Percentiles rank a stretch among this genome's conserved stretches.
phyloP scores from a whole-genome alignment of 768 basidiomycete species.

The Tylopilus felleus region DNA sequence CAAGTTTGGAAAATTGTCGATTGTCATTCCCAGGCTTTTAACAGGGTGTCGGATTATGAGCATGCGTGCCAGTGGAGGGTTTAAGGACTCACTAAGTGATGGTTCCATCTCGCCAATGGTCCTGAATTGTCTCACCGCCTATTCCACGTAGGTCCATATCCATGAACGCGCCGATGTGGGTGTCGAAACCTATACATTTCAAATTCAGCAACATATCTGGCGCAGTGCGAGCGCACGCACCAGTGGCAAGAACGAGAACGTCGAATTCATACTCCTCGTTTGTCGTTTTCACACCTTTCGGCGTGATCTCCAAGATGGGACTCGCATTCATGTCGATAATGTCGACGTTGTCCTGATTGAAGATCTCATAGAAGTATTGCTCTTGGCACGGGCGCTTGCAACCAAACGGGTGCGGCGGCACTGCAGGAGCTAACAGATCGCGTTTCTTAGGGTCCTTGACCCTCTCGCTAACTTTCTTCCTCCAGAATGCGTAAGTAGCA shows the following conservation, averaged over 20 bases:
- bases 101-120: slow-evolving; percentile 14
- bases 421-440: not conserved
- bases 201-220: not conserved
- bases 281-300: slow-evolving; percentile 7
- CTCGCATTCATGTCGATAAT: slow-evolving; percentile 7
- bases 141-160: slow-evolving; percentile 11
- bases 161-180: not conserved
- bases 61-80: not conserved
- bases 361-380: not conserved
- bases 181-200: slow-evolving; percentile 2
- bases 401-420: not conserved
- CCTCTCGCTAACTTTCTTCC: slow-evolving; percentile 3
- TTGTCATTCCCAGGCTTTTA: slow-evolving; percentile 10
- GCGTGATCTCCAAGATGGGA: slow-evolving; percentile 9
- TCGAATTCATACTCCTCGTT: slow-evolving; percentile 9
- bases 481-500: slow-evolving; percentile 11
- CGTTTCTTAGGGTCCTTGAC: not conserved
- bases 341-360: slow-evolving; percentile 7
- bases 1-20: slow-evolving; percentile 15
- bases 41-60: not conserved
- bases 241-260: slow-evolving; percentile 7
- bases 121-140: slow-evolving; percentile 7
- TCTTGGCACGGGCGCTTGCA: not conserved
- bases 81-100: slow-evolving; percentile 12
- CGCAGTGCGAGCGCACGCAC: not conserved